phyloP scores from a whole-genome alignment of 2,329 filamentous ascomycete genomes.

The Cytospora leucostoma region DNA sequence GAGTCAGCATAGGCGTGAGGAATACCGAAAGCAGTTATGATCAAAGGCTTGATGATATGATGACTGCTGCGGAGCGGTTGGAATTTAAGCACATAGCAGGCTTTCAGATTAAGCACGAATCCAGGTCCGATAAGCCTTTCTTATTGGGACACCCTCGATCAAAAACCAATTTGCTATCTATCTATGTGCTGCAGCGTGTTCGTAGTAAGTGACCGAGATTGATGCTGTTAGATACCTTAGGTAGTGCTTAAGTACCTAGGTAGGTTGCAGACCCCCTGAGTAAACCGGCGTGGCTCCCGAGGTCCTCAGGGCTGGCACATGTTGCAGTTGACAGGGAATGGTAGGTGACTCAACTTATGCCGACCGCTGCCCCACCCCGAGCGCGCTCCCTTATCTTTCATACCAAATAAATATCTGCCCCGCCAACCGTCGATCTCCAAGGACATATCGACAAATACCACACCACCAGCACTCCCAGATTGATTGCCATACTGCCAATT shows the following conservation, averaged over 20 bases:
- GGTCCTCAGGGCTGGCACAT: too few species aligned
- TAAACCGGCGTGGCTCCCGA: constrained; percentile 11
- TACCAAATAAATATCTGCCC: constrained; percentile 22
- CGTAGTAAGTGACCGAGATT: too few species aligned
- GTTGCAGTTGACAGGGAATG: too few species aligned
- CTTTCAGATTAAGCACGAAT: too few species aligned
- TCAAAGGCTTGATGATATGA: background rate
- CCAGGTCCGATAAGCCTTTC: too few species aligned
- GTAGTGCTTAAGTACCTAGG: constrained; percentile 6
- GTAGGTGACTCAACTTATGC: constrained; percentile 25
- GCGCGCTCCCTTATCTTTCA: constrained; percentile 25
- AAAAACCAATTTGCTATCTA: too few species aligned
- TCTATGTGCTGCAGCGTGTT: too few species aligned
- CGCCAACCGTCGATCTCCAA: constrained; percentile 22
- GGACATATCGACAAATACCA: constrained; percentile 2
- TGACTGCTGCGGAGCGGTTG: background rate
- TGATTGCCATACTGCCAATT: constrained; percentile 29
- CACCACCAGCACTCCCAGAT: background rate
- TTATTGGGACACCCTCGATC: too few species aligned
- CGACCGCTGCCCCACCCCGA: constrained; percentile 1
- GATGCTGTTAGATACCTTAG: too few species aligned
- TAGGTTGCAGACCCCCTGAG: constrained; percentile 12
- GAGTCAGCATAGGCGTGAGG: background rate
- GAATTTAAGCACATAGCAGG: background rate
- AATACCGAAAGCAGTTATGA: background rate